phyloP scores from a whole-genome alignment of 345 rosid species.

The Eucalyptus shirleyi region DNA sequence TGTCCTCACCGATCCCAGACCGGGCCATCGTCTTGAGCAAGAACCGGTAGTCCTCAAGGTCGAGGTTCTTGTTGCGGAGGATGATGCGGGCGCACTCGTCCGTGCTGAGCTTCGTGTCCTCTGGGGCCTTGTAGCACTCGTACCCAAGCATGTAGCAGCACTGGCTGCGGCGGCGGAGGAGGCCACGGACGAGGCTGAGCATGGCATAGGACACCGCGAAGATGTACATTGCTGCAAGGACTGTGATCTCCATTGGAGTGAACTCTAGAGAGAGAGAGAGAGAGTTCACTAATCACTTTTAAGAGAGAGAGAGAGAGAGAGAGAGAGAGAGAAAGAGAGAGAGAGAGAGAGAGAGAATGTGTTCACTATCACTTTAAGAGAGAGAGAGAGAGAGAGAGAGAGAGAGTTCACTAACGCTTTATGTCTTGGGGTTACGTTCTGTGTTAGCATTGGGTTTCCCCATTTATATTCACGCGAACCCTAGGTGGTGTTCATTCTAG shows the following conservation, averaged over 20 bases:
- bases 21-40: conserved; percentile 40
- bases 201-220: conserved; percentile 7
- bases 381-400: neutral
- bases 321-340: neutral
- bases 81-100: conserved; percentile 26
- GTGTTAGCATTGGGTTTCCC: neutral
- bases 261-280: neutral
- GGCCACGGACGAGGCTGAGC: conserved; percentile 3
- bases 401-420: neutral
- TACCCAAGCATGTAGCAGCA: conserved; percentile 59
- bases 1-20: conserved; percentile 68
- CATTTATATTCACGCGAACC: neutral
- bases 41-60: conserved; percentile 55
- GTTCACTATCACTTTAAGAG: too few species aligned
- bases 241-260: conserved; percentile 14
- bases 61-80: conserved; percentile 38
- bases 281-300: too few species aligned
- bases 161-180: conserved; percentile 14
- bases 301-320: neutral
- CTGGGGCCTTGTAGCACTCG: conserved; percentile 45
- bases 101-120: conserved; percentile 40
- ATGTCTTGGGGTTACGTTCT: neutral
- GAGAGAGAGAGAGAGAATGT: neutral
- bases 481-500: neutral
- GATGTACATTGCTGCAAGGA: conserved; percentile 3